A percentile compares a stretch with the other conserved stretches of the same genome.
phyloP scores from a whole-genome alignment of 2,329 filamentous ascomycete species.

The Dothidotthia symphoricarpi region DNA sequence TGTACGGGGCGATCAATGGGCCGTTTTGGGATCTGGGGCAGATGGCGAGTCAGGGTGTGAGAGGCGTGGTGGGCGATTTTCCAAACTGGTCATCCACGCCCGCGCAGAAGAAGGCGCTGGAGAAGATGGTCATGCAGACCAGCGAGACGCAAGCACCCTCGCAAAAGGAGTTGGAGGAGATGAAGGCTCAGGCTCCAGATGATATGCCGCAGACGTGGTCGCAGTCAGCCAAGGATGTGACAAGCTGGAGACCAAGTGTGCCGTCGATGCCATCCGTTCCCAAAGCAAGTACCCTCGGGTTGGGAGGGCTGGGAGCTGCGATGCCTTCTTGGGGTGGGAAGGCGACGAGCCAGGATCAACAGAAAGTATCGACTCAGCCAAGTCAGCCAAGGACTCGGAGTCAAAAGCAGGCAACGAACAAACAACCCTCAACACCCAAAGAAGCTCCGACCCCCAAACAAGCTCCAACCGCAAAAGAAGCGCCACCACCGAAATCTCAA shows the following conservation, averaged over 20 bases:
- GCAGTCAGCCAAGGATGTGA: slow-evolving; percentile 35
- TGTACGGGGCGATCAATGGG: slow-evolving; percentile 38
- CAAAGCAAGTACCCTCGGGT: slow-evolving; percentile 17
- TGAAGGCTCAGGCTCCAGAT: slow-evolving; percentile 36
- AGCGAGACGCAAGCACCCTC: slow-evolving; percentile 35
- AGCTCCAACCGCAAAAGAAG: slow-evolving; percentile 14
- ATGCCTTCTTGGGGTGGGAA: slow-evolving; percentile 19
- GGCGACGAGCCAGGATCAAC: slow-evolving; percentile 7
- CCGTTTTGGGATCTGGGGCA: slow-evolving; percentile 39
- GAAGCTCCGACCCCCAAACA: slow-evolving; percentile 7
- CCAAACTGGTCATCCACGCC: slow-evolving; percentile 37
- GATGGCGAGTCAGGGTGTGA: slow-evolving; percentile 38
- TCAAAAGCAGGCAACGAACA: slow-evolving; percentile 9
- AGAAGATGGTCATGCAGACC: slow-evolving; percentile 41
- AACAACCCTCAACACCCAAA: slow-evolving; percentile 4
- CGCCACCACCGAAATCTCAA: slow-evolving; percentile 5
- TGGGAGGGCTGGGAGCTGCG: slow-evolving; percentile 31
- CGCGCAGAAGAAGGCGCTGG: slow-evolving; percentile 37
- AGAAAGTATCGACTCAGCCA: slow-evolving; percentile 5
- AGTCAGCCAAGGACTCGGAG: slow-evolving; percentile 5
- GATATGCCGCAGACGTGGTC: slow-evolving; percentile 36
- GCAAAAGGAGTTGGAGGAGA: slow-evolving; percentile 35
- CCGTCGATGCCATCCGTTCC: slow-evolving; percentile 30
- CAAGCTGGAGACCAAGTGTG: slow-evolving; percentile 30
- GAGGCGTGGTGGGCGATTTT: slow-evolving; percentile 35